Evolutionary conservation across 2,329 filamentous ascomycete species (phyloP).

Genomic region (Zymoseptoria pseudotritici): DNA sequence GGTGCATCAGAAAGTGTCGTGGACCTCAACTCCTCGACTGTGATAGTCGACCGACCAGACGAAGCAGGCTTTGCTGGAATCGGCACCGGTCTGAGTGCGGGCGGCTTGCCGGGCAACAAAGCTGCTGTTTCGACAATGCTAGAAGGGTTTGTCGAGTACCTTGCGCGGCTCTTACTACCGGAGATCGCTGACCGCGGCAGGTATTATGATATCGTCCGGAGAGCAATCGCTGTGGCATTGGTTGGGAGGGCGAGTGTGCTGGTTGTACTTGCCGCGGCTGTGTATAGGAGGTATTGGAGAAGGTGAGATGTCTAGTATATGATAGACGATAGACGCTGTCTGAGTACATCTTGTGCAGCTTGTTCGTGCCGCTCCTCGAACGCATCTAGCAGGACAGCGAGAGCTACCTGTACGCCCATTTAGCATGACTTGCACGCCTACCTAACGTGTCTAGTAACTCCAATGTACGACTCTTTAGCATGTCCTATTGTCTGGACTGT

Average conservation of each 20-base stretch:
- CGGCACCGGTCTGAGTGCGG: conserved; percentile 35
- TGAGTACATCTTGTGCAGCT: no score
- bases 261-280: conserved; percentile 9
- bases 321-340: neutral
- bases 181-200: conserved; percentile 27
- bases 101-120: conserved; percentile 29
- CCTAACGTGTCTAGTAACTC: no score
- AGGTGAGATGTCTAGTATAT: neutral
- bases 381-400: no score
- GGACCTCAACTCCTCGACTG: conserved; percentile 5
- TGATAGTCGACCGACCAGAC: conserved; percentile 27
- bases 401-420: no score
- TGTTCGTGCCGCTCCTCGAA: no score
- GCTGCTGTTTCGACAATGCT: conserved; percentile 43
- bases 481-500: no score
- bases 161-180: conserved; percentile 19
- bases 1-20: conserved; percentile 19
- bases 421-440: no score
- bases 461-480: no score
- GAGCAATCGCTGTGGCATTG: conserved; percentile 39
- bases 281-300: conserved; percentile 11
- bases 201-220: conserved; percentile 45
- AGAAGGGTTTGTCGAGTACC: conserved; percentile 35
- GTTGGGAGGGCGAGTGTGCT: conserved; percentile 27
- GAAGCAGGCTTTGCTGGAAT: conserved; percentile 41